Evolutionary conservation across 2,329 filamentous ascomycete genomes (phyloP), one percentile per base, ranked within the genome.

Genomic region (Trichophyton equinum): DNA sequence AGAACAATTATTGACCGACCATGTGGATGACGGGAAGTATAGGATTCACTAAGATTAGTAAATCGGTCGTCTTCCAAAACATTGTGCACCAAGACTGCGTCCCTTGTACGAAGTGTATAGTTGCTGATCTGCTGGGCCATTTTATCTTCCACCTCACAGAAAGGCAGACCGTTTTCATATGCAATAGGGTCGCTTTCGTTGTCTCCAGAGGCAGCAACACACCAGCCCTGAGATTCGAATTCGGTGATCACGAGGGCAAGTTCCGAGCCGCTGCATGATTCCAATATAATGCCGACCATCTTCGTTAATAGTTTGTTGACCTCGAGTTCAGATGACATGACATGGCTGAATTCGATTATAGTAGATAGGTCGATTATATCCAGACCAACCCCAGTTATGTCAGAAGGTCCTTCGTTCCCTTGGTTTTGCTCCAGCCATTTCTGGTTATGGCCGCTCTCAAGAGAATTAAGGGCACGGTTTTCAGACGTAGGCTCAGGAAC

Each of bases 1-100:
- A 86, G 73, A 13, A 81, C 81, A 62, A 86, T 85, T 38, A 85
- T 80, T 18, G 82, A 82, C 62, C 79, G 79, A 22, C 83, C 82
- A 3, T 79, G 75, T 0, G 82, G 82, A 64, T 83, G 80, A 51
- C 77, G 73, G 53, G 77, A 73, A 15, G 82, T 73, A 67, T 84
- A 85, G 0, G 78, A 73, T 15, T 82, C 78, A 4, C 77, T 79
- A 8, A 85, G 81, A 61, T 83, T 85, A 20, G 81, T 81, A 65
- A 86, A 86, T 3, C 84, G 78, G 64, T 86, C 84, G 65, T 86
- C 84, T 49, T 86, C 82, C 1, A 85, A 74, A 2, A 86, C 74
- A 63, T 85, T 85, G 60, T 83, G 82, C 11, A 85, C 75, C 58
- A 85, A 82, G 2, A 86, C 81, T n/a, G 78, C 78, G 65, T 86